phyloP scores from a whole-genome alignment of 768 basidiomycete species.

The Mycena capillaripes region DNA sequence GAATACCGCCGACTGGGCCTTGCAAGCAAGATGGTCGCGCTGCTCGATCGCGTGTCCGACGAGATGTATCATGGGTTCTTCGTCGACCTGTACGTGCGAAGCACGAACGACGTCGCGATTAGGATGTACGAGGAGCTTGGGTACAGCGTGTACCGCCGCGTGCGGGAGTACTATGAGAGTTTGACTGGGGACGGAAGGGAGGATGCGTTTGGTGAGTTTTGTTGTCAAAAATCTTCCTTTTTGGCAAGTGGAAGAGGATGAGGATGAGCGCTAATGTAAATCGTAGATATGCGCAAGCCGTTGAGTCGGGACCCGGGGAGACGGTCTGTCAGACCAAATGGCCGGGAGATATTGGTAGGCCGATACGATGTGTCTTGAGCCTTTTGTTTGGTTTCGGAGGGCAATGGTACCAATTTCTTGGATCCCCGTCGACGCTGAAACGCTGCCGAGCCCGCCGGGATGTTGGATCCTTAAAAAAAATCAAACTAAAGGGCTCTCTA shows the following conservation, averaged over 20 bases:
- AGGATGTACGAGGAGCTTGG: constrained; percentile 93
- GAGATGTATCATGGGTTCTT: constrained; percentile 87
- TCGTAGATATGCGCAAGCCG: constrained; percentile 69
- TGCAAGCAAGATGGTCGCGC: constrained; percentile 87
- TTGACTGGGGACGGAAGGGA: constrained; percentile 86
- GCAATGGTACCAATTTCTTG: neutral
- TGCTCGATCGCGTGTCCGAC: constrained; percentile 90
- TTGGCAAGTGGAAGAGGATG: neutral
- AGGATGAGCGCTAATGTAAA: neutral
- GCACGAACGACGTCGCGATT: constrained; percentile 87
- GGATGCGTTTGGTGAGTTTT: constrained; percentile 88
- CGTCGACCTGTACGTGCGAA: constrained; percentile 96
- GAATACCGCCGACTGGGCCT: constrained; percentile 91
- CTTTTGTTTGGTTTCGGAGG: neutral
- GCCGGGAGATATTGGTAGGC: constrained; percentile 63
- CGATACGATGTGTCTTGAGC: constrained; percentile 53
- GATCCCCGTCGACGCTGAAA: no score
- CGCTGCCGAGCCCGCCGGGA: no score
- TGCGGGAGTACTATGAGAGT: constrained; percentile 90
- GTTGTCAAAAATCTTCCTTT: no score
- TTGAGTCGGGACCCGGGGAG: constrained; percentile 58
- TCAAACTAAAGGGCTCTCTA: no score
- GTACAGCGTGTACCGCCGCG: constrained; percentile 93
- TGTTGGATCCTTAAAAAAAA: no score
- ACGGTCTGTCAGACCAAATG: constrained; percentile 64